Conservation (phyloP, 2,329 filamentous ascomycete genomes). For the Fusarium albosuccineum region DNA sequence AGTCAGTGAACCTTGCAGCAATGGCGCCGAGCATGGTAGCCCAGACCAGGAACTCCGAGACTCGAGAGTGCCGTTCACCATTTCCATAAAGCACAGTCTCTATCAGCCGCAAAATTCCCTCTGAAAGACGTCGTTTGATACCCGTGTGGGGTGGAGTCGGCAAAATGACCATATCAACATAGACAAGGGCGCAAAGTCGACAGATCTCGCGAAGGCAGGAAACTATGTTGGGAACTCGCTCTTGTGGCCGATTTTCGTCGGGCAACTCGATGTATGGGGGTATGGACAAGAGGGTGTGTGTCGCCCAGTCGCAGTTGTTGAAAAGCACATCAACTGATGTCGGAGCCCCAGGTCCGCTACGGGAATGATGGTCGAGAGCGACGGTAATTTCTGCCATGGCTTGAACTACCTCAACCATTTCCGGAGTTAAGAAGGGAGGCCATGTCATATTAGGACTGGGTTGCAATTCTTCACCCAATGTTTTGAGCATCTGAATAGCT, state of each 20-base stretch:
- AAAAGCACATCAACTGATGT: background rate
- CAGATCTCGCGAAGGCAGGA: background rate
- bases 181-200: background rate
- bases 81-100: background rate
- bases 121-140: background rate
- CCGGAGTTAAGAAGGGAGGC: background rate
- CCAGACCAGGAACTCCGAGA: background rate
- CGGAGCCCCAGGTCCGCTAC: background rate
- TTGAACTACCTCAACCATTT: background rate
- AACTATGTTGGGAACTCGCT: background rate
- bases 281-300: background rate
- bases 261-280: background rate
- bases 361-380: background rate
- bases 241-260: background rate
- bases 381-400: background rate
- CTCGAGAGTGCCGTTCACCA: background rate
- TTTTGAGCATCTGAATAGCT: background rate
- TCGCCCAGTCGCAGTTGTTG: background rate
- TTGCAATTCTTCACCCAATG: background rate
- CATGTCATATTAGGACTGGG: no score
- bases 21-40: background rate
- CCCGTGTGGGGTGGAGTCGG: background rate
- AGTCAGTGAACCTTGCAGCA: background rate
- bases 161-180: conserved; percentile 2
- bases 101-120: background rate